Conservation (phyloP, 768 basidiomycete species). For the Boletus subparvulus region DNA sequence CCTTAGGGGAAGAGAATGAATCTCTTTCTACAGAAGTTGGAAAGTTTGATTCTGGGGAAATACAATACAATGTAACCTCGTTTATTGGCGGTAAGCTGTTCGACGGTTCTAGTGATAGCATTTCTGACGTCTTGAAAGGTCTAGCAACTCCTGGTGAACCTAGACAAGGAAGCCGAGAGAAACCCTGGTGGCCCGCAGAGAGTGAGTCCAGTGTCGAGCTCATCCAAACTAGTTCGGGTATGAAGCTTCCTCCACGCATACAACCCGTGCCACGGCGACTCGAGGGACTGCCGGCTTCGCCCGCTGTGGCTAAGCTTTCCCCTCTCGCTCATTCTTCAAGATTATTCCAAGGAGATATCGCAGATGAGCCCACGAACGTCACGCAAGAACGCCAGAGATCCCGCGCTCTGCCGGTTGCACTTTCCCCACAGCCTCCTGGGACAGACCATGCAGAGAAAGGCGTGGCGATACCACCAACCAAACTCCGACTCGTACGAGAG, state of each 20-base stretch:
- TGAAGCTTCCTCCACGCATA: neutral
- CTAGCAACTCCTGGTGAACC: constrained; percentile 31
- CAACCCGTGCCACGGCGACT: neutral
- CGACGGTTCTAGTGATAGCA: neutral
- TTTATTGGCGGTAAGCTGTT: constrained; percentile 55
- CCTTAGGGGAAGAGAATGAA: constrained; percentile 13
- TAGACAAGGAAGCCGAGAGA: constrained; percentile 9
- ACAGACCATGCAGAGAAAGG: constrained; percentile 22
- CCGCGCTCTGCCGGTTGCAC: constrained; percentile 21
- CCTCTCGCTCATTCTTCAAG: neutral
- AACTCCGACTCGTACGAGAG: constrained; percentile 23
- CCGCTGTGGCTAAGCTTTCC: neutral
- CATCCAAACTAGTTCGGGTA: neutral
- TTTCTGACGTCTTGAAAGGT: constrained; percentile 27
- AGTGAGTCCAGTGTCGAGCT: neutral
- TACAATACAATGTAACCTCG: constrained; percentile 71
- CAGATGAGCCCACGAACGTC: neutral
- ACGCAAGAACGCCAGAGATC: neutral
- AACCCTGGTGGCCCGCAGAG: constrained; percentile 3
- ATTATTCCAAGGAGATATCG: neutral
- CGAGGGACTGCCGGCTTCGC: neutral
- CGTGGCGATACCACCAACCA: constrained; percentile 21
- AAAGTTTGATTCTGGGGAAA: constrained; percentile 43
- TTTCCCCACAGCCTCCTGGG: constrained; percentile 18
- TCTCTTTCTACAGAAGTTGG: constrained; percentile 12